A percentile compares a stretch with the other conserved stretches of the same genome.
Evolutionary conservation across 305 asterid species (phyloP).

Genomic region (Ilex paraguariensis): DNA sequence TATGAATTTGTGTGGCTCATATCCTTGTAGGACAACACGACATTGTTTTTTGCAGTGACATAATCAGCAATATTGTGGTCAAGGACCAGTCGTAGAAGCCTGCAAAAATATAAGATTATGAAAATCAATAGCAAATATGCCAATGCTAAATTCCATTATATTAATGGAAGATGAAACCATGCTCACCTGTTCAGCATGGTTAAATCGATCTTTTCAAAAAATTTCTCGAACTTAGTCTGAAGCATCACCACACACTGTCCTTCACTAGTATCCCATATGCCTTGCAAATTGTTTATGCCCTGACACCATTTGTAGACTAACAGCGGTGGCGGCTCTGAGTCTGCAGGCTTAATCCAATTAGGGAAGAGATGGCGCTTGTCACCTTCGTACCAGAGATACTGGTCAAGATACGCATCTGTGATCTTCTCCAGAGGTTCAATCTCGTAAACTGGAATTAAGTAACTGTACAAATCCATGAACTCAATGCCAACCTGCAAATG

Average conservation of each 20-base stretch:
- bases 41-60: slow-evolving; percentile 97
- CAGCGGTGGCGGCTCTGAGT: slow-evolving; percentile 99
- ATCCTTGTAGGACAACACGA: slow-evolving; percentile 94
- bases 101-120: slow-evolving; percentile 19
- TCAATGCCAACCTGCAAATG: slow-evolving; percentile 86
- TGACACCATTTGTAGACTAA: slow-evolving; percentile 99
- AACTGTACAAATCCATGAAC: slow-evolving; percentile 98
- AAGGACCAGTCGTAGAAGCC: slow-evolving; percentile 94
- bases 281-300: slow-evolving; percentile 93
- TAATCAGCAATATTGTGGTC: slow-evolving; percentile 99
- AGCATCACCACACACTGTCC: slow-evolving; percentile 99
- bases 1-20: slow-evolving; percentile 99
- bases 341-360: slow-evolving; percentile 99
- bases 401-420: slow-evolving; percentile 96
- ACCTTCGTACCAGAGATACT: slow-evolving; percentile 98
- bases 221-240: slow-evolving; percentile 94
- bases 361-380: slow-evolving; percentile 98
- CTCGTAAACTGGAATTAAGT: slow-evolving; percentile 97
- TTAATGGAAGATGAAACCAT: background rate
- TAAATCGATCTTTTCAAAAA: slow-evolving; percentile 90
- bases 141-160: background rate
- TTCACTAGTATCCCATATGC: slow-evolving; percentile 96
- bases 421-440: slow-evolving; percentile 99
- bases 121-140: slow-evolving; percentile 5
- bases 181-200: slow-evolving; percentile 90